Percentiles rank a stretch among this genome's conserved stretches.
Conservation (phyloP, 2,329 filamentous ascomycete genomes). For the Aspergillus sp. region DNA sequence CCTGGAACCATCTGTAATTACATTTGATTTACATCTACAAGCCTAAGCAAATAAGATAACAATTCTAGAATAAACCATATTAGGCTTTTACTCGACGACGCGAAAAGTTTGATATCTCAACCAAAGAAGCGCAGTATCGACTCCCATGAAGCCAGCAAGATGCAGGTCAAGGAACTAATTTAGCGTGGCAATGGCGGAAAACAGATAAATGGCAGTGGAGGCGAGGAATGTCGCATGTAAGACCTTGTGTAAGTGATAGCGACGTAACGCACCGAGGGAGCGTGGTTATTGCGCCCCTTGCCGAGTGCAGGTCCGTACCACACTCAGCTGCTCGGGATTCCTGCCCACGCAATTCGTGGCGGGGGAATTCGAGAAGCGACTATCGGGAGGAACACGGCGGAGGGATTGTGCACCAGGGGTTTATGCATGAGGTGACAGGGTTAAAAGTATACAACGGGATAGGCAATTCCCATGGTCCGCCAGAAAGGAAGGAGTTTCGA, state of each 20-base stretch:
- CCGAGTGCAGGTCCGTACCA: background rate
- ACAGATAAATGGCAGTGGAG: background rate
- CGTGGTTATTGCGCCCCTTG: background rate
- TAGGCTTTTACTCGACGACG: background rate
- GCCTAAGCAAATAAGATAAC: background rate
- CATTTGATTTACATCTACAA: background rate
- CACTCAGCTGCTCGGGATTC: background rate
- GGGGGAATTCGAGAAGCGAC: background rate
- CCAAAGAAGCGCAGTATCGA: background rate
- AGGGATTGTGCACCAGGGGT: background rate
- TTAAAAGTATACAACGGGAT: too few species aligned
- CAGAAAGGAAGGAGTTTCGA: background rate
- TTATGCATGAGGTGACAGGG: too few species aligned
- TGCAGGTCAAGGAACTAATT: background rate
- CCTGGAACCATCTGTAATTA: background rate
- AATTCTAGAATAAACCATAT: background rate
- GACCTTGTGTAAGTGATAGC: background rate
- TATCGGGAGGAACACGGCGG: background rate
- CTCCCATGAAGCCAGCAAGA: too few species aligned
- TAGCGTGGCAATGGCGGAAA: background rate
- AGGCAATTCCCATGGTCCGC: too few species aligned
- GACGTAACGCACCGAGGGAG: background rate
- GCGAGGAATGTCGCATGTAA: background rate
- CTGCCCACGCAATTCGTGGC: background rate
- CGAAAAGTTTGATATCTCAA: background rate